Evolutionary conservation across 352 stramenopile species (phyloP).

Genomic region (Globisporangium iwayamae): DNA sequence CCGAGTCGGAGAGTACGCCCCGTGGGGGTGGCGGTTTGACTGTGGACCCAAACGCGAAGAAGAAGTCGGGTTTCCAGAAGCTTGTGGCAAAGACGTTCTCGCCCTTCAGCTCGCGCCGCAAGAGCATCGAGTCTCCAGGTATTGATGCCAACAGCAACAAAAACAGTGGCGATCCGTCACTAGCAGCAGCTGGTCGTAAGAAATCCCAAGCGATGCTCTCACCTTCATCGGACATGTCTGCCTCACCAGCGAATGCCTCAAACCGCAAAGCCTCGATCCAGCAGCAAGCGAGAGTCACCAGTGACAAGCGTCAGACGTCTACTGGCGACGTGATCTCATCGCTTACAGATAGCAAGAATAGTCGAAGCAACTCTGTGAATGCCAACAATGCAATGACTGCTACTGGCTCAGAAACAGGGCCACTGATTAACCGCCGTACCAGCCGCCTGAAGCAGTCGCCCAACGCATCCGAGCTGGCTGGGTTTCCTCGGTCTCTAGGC

Average conservation of each 20-base stretch:
- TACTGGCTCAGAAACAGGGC: slow-evolving; percentile 1
- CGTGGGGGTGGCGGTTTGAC: slow-evolving; percentile 2
- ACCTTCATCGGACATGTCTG: slow-evolving; percentile 1
- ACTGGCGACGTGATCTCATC: slow-evolving; percentile 1
- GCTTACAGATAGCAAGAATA: slow-evolving; percentile 1
- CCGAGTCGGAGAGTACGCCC: slow-evolving; percentile 18
- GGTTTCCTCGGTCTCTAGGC: slow-evolving; percentile 11
- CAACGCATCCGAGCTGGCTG: slow-evolving; percentile 33
- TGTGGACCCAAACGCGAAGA: slow-evolving; percentile 17
- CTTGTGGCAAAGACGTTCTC: slow-evolving; percentile 59
- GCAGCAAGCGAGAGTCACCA: background rate
- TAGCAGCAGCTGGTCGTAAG: background rate
- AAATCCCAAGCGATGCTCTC: slow-evolving; percentile 1
- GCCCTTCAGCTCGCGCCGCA: slow-evolving; percentile 46
- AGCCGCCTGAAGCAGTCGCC: slow-evolving; percentile 49
- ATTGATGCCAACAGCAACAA: slow-evolving; percentile 5
- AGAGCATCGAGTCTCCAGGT: slow-evolving; percentile 16
- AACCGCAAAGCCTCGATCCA: background rate
- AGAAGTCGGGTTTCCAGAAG: slow-evolving; percentile 60
- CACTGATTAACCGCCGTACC: slow-evolving; percentile 43
- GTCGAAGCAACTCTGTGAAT: slow-evolving; percentile 14
- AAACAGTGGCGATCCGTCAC: slow-evolving; percentile 6
- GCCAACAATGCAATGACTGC: slow-evolving; percentile 6
- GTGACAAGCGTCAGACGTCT: background rate
- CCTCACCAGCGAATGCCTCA: background rate